These are phyloP conservation scores for Aspergillus terreus DNA, from an alignment of 2,329 filamentous ascomycete genomes.

Conservation along the genomic window DNA sequence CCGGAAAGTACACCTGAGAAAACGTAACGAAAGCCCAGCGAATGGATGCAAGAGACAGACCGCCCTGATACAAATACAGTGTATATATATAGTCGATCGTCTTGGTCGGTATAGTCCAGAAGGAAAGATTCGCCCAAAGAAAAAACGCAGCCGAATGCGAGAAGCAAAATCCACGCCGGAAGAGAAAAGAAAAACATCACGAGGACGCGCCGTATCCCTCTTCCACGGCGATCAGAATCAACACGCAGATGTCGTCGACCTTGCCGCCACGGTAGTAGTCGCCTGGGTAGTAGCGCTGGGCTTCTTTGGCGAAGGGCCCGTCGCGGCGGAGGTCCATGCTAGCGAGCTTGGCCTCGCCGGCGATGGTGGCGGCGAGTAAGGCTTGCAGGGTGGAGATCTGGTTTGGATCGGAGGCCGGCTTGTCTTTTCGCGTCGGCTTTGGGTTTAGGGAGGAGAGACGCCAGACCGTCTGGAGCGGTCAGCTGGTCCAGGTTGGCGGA, in stretches of 20 bases:
- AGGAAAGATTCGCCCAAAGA: not conserved
- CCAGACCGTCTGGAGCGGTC: constrained; percentile 47
- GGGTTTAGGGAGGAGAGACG: constrained; percentile 18
- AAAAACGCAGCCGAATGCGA: not conserved
- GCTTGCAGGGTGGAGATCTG: constrained; percentile 63
- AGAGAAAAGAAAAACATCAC: not conserved
- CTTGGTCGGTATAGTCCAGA: not conserved
- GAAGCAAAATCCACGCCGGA: not conserved
- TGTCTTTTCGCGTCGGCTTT: constrained; percentile 9
- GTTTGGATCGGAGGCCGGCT: constrained; percentile 10
- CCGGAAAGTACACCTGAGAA: too few relatives aligned
- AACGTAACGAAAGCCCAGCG: too few relatives aligned
- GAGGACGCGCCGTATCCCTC: constrained; percentile 24
- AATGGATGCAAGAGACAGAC: too few relatives aligned
- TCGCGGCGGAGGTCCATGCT: constrained; percentile 78
- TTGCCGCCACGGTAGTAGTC: constrained; percentile 91
- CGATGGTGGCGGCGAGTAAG: constrained; percentile 73
- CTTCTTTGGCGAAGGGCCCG: constrained; percentile 91
- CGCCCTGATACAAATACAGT: not conserved
- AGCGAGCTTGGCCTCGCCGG: constrained; percentile 76
- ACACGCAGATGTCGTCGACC: constrained; percentile 88
- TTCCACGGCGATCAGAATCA: constrained; percentile 74
- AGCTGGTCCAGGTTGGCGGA: constrained; percentile 56
- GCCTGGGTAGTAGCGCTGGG: constrained; percentile 78
- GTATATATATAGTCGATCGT: not conserved